Evolutionary conservation across 495 filamentous ascomycete species (phyloP).

Genomic region (Neurospora sp.): DNA sequence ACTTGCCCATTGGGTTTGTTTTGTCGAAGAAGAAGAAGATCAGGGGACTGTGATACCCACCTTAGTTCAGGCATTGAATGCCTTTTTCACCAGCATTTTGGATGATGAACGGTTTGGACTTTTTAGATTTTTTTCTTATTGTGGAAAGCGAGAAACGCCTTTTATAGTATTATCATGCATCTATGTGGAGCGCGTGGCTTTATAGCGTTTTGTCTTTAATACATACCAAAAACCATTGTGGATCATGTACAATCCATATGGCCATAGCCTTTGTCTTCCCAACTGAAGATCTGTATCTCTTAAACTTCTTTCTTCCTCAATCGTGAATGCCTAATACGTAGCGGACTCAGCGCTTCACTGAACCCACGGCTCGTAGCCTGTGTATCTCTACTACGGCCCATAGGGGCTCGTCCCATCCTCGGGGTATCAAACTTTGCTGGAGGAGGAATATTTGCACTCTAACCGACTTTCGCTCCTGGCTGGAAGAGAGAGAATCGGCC

Average conservation of each 20-base stretch:
- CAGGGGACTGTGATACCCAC: neutral
- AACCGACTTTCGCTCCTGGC: neutral
- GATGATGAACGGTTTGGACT: neutral
- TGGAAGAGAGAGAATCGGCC: neutral
- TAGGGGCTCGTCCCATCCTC: neutral
- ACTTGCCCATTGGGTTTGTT: too few species aligned
- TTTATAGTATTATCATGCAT: neutral
- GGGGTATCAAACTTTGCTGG: neutral
- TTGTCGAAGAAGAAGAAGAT: neutral
- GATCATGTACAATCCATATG: neutral
- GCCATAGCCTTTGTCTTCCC: neutral
- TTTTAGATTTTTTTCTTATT: neutral
- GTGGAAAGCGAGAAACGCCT: neutral
- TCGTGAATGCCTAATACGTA: neutral
- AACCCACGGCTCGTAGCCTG: neutral
- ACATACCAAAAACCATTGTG: neutral
- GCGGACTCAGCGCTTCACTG: neutral
- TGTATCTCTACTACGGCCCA: neutral
- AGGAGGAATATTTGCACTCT: neutral
- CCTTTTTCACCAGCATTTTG: neutral
- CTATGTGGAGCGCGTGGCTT: neutral
- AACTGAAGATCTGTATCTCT: neutral
- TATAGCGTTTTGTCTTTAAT: neutral
- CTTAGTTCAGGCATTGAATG: neutral
- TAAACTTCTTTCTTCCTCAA: neutral